A percentile compares a stretch with the other conserved stretches of the same genome.
These are phyloP conservation scores for Fusarium oligoseptatum DNA, from an alignment of 2,329 filamentous ascomycete genomes.

Conservation along the genomic window DNA sequence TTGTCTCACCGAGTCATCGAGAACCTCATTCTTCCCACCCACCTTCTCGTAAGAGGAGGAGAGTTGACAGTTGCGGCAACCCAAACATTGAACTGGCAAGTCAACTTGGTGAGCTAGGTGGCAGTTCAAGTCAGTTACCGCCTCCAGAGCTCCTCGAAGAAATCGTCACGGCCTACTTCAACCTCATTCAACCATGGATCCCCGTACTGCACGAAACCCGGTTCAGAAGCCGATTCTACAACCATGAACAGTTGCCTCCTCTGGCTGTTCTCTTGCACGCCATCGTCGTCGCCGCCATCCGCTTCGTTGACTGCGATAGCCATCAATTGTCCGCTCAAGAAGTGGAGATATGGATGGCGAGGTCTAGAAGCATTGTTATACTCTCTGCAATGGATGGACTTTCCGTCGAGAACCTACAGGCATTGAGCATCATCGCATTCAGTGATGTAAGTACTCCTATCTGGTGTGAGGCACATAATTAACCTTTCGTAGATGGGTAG, in stretches of 20 bases:
- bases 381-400: slow-evolving; percentile 40
- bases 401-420: slow-evolving; percentile 41
- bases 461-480: too few species aligned
- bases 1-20: background rate
- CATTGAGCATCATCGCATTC: slow-evolving; percentile 40
- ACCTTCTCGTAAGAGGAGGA: slow-evolving; percentile 31
- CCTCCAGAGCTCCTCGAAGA: slow-evolving; percentile 37
- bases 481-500: too few species aligned
- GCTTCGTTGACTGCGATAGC: slow-evolving; percentile 21
- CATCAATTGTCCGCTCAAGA: background rate
- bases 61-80: slow-evolving; percentile 40
- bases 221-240: slow-evolving; percentile 37
- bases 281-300: slow-evolving; percentile 39
- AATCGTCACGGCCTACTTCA: slow-evolving; percentile 39
- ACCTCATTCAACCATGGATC: slow-evolving; percentile 40
- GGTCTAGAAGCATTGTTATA: slow-evolving; percentile 35
- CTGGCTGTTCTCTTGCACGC: slow-evolving; percentile 33
- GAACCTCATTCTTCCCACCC: background rate
- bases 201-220: slow-evolving; percentile 39
- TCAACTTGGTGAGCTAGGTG: slow-evolving; percentile 28
- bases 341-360: slow-evolving; percentile 23
- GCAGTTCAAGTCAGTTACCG: slow-evolving; percentile 18
- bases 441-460: slow-evolving; percentile 34
- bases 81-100: slow-evolving; percentile 40
- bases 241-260: slow-evolving; percentile 29